Evolutionary conservation across 2,329 filamentous ascomycete genomes (phyloP).

Genomic region (Cordyceps farinosa): DNA sequence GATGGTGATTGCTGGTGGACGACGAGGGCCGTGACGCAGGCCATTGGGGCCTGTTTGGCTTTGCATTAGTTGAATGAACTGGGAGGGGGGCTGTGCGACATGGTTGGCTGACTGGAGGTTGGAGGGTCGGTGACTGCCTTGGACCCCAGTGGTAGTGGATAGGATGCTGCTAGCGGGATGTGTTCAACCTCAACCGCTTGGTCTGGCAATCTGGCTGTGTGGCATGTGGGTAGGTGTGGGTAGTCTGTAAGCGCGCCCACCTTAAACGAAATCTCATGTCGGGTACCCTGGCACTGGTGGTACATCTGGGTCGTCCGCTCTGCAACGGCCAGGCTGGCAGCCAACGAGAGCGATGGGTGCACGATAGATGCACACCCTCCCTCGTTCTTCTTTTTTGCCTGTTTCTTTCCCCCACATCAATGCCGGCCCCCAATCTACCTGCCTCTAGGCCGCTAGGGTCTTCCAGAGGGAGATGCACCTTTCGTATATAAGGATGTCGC

Average conservation of each 20-base stretch:
- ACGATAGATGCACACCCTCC: constrained; percentile 7
- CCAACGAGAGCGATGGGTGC: background rate
- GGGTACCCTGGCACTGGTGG: constrained; percentile 1
- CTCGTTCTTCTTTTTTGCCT: background rate
- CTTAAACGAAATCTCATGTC: constrained; percentile 6
- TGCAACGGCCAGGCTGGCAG: constrained; percentile 4
- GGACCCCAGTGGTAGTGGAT: background rate
- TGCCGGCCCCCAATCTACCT: constrained; percentile 14
- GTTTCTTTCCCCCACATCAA: constrained; percentile 13
- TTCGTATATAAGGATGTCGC: constrained; percentile 14
- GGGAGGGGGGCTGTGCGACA: background rate
- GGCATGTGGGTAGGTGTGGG: background rate
- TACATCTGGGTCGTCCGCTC: constrained; percentile 2
- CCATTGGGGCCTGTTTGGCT: background rate
- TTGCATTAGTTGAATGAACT: constrained; percentile 13
- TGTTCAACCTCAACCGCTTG: background rate
- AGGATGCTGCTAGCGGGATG: background rate
- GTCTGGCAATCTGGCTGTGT: background rate
- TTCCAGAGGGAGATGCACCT: background rate
- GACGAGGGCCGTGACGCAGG: background rate
- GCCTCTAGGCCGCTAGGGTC: constrained; percentile 7
- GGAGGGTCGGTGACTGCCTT: constrained; percentile 9
- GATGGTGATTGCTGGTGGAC: background rate
- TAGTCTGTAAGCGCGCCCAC: constrained; percentile 1
- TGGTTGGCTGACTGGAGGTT: constrained; percentile 3